These are phyloP conservation scores for Blastocystis hominis DNA, from an alignment of 352 stramenopile genomes.

Conservation along the genomic window DNA sequence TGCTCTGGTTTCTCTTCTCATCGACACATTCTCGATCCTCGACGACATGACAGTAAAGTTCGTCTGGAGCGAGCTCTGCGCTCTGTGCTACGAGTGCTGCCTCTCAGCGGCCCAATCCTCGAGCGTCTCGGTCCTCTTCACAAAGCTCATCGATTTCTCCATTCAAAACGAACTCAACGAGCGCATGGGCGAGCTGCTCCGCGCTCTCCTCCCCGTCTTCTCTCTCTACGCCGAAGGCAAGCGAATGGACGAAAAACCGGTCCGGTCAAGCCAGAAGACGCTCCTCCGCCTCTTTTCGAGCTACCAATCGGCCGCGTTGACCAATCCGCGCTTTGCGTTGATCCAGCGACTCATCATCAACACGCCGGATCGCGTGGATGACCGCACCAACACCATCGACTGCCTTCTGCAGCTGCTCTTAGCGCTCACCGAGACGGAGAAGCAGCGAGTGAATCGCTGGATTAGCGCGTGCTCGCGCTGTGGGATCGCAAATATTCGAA, in stretches of 20 bases:
- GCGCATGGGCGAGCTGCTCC: conserved; percentile 46
- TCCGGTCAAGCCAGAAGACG: background rate
- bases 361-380: conserved; percentile 24
- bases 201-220: conserved; percentile 4
- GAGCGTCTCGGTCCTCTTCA: background rate
- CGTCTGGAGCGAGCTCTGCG: conserved; percentile 19
- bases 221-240: conserved; percentile 29
- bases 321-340: background rate
- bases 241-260: conserved; percentile 39
- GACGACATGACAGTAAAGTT: conserved; percentile 51
- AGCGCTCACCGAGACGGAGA: background rate
- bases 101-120: background rate
- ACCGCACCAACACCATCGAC: conserved; percentile 22
- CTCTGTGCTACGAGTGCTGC: conserved; percentile 29
- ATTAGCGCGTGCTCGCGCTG: background rate
- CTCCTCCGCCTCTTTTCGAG: background rate
- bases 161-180: background rate
- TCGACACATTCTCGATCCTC: conserved; percentile 1
- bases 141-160: background rate
- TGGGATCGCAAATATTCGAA: conserved; percentile 38
- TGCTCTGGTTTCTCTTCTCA: background rate
- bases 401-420: conserved; percentile 10
- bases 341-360: conserved; percentile 55
- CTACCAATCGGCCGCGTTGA: background rate
- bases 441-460: conserved; percentile 1